These are phyloP conservation scores for Cyclospora cayetanensis DNA, from an alignment of 169 alveolate species.

Conservation along the genomic window DNA sequence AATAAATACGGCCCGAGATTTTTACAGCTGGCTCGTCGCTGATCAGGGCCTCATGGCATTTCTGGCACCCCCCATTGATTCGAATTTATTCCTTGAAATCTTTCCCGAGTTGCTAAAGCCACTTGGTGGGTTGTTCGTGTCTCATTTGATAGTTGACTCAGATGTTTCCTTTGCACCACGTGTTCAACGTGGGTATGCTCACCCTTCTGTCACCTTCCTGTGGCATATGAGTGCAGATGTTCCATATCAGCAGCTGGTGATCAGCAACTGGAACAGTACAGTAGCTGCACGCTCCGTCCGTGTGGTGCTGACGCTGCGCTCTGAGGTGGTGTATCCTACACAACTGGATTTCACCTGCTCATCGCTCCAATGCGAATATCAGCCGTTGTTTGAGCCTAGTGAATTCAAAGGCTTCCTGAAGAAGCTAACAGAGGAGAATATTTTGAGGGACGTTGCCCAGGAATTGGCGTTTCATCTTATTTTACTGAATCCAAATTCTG, in stretches of 20 bases:
- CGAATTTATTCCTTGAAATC: not conserved
- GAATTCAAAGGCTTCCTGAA: not conserved
- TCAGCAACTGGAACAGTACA: slow-evolving; percentile 19
- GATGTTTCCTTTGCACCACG: not conserved
- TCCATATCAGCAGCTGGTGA: slow-evolving; percentile 23
- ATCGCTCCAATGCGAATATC: slow-evolving; percentile 29
- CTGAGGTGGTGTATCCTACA: not conserved
- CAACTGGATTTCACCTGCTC: slow-evolving; percentile 17
- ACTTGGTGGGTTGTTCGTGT: not conserved
- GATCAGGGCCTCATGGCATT: slow-evolving; percentile 20
- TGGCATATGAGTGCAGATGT: not conserved
- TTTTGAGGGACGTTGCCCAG: not conserved
- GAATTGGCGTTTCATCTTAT: slow-evolving; percentile 14
- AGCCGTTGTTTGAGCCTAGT: slow-evolving; percentile 26
- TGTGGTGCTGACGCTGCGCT: not conserved
- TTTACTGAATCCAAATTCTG: not conserved
- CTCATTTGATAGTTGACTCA: not conserved
- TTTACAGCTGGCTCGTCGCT: slow-evolving; percentile 40
- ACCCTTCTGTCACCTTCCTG: not conserved
- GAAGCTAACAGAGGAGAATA: not conserved
- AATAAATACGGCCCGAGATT: slow-evolving; percentile 27
- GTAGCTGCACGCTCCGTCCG: slow-evolving; percentile 38
- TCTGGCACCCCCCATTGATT: not conserved
- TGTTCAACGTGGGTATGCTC: too few relatives aligned
- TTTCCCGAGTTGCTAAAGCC: not conserved